These are phyloP conservation scores for Nepenthes gracilis DNA, from an alignment of 148 eudicot genomes.

Conservation along the genomic window DNA sequence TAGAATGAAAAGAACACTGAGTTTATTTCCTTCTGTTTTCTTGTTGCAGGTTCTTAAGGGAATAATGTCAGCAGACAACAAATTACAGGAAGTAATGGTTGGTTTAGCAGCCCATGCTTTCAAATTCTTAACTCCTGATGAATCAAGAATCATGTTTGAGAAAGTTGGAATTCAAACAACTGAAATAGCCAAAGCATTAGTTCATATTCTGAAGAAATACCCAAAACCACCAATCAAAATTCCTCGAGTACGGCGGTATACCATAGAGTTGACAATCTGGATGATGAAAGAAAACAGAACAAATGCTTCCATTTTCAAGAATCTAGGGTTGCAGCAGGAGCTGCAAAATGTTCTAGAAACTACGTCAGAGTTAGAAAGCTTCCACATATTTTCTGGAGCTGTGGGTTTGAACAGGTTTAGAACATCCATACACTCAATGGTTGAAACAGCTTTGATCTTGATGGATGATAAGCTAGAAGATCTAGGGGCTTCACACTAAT, in stretches of 20 bases:
- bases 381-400: conserved; percentile 71
- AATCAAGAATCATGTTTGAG: conserved; percentile 36
- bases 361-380: conserved; percentile 76
- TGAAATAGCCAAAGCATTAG: conserved; percentile 38
- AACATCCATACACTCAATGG: conserved; percentile 44
- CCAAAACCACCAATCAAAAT: conserved; percentile 38
- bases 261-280: conserved; percentile 77
- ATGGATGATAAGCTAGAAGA: conserved; percentile 2
- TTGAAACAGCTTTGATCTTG: conserved; percentile 47
- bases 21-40: neutral
- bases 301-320: conserved; percentile 31
- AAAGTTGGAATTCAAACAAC: conserved; percentile 34
- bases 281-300: conserved; percentile 54
- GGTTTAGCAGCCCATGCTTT: conserved; percentile 72
- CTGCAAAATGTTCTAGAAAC: conserved; percentile 61
- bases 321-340: conserved; percentile 45
- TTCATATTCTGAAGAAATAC: conserved; percentile 44
- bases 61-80: conserved; percentile 48
- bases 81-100: conserved; percentile 81
- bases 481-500: neutral
- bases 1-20: neutral
- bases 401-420: conserved; percentile 59
- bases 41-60: conserved; percentile 61
- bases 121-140: conserved; percentile 40
- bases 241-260: conserved; percentile 74